Evolutionary conservation across 345 rosid species (phyloP).

Genomic region (Dipteronia dyeriana): DNA sequence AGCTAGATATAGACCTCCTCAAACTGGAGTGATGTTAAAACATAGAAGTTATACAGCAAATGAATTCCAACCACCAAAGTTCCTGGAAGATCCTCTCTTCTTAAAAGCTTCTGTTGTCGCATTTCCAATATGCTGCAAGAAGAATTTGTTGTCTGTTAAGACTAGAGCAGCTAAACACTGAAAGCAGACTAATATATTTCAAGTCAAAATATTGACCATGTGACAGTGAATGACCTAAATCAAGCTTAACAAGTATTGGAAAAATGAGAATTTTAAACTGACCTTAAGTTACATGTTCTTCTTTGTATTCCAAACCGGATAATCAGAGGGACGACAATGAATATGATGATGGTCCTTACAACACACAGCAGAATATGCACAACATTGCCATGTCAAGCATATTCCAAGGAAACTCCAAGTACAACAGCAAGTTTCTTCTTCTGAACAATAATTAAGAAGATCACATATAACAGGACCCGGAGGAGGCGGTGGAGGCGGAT

Average conservation of each 20-base stretch:
- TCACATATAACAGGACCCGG: conserved; percentile 77
- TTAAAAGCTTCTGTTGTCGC: conserved; percentile 25
- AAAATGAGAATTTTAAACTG: conserved; percentile 2
- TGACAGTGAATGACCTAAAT: too few species aligned
- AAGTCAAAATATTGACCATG: not conserved
- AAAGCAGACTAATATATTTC: not conserved
- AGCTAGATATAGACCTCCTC: not conserved
- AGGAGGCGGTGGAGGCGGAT: conserved; percentile 82
- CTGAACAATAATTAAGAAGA: conserved; percentile 6
- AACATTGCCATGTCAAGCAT: conserved; percentile 63
- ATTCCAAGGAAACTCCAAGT: not conserved
- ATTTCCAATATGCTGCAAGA: conserved; percentile 44
- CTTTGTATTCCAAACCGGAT: conserved; percentile 73
- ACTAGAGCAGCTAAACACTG: not conserved
- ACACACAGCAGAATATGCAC: conserved; percentile 75
- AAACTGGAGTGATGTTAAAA: not conserved
- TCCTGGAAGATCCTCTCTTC: conserved; percentile 31
- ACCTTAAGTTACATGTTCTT: conserved; percentile 70
- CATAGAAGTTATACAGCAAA: conserved; percentile 15
- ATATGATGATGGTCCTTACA: conserved; percentile 61
- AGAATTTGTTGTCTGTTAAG: conserved; percentile 14
- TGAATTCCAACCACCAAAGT: conserved; percentile 38
- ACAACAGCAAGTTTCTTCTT: conserved; percentile 2
- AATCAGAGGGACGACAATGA: conserved; percentile 61
- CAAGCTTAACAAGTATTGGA: too few species aligned